Evolutionary conservation across 495 filamentous ascomycete genomes (phyloP).

Genomic region (Cairneyella variabilis): DNA sequence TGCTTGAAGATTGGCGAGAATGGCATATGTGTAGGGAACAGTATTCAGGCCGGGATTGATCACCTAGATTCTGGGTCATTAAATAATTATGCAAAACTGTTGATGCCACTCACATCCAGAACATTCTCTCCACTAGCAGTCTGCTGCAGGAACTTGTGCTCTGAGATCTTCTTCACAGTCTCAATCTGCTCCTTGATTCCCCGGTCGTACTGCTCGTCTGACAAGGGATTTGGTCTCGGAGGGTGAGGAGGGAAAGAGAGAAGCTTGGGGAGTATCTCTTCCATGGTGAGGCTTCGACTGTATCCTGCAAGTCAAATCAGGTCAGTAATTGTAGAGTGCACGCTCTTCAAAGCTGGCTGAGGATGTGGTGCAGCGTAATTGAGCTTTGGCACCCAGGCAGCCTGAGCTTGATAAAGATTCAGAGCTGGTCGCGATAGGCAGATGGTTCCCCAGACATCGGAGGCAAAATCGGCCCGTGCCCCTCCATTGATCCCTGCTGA

Average conservation of each 20-base stretch:
- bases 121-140: constrained; percentile 33
- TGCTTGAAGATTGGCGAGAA: constrained; percentile 23
- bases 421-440: too few relatives aligned
- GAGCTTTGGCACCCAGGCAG: too few relatives aligned
- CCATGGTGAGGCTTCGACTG: too few relatives aligned
- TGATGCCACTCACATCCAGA: constrained; percentile 30
- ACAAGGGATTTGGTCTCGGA: constrained; percentile 28
- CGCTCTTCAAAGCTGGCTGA: too few relatives aligned
- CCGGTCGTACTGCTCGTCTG: constrained; percentile 34
- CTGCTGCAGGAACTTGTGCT: constrained; percentile 26
- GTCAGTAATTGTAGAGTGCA: too few relatives aligned
- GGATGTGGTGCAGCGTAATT: too few relatives aligned
- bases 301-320: too few relatives aligned
- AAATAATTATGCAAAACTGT: neutral
- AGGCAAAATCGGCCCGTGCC: too few relatives aligned
- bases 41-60: constrained; percentile 28
- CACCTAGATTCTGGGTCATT: constrained; percentile 18
- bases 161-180: constrained; percentile 27
- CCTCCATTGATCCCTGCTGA: too few relatives aligned
- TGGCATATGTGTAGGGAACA: constrained; percentile 22
- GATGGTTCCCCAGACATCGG: too few relatives aligned
- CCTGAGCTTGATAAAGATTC: too few relatives aligned
- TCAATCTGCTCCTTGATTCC: constrained; percentile 30
- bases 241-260: constrained; percentile 40
- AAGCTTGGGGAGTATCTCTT: constrained; percentile 33